Evolutionary conservation across 176 grass and related monocot species (phyloP).

Genomic region (Melocanna baccifera): DNA sequence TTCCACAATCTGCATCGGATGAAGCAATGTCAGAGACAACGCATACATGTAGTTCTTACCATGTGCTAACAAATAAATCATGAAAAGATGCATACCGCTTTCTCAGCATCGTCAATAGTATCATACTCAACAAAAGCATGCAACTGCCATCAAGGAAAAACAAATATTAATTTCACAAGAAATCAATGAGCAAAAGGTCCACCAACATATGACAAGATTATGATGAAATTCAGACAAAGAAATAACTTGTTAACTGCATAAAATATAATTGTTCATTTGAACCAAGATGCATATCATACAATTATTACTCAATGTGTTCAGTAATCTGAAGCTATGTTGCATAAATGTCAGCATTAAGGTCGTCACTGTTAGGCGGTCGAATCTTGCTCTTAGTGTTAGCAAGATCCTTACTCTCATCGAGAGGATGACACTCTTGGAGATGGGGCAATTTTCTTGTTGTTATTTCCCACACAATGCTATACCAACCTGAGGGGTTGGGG

Average conservation of each 20-base stretch:
- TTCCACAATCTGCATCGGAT: constrained; percentile 55
- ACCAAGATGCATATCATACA: background rate
- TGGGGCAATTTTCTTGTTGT: no score
- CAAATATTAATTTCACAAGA: constrained; percentile 13
- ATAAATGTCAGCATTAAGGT: background rate
- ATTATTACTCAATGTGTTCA: background rate
- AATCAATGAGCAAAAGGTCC: background rate
- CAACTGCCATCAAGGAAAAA: constrained; percentile 52
- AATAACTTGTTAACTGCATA: constrained; percentile 10
- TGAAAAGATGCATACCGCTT: constrained; percentile 56
- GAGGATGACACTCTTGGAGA: no score
- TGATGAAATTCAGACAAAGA: background rate
- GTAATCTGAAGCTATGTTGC: background rate
- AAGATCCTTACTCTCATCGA: no score
- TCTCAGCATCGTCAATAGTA: constrained; percentile 82
- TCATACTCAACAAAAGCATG: constrained; percentile 99
- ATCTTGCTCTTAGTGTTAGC: no score
- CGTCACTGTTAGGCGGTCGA: no score
- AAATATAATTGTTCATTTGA: constrained; percentile 16
- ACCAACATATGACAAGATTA: background rate
- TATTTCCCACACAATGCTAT: no score
- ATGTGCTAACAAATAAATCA: constrained; percentile 2
- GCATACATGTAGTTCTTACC: background rate
- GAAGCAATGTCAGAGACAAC: constrained; percentile 24
- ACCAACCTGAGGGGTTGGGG: no score